Conservation (phyloP, 2,329 filamentous ascomycete genomes). For the Cordyceps tenuipes region DNA sequence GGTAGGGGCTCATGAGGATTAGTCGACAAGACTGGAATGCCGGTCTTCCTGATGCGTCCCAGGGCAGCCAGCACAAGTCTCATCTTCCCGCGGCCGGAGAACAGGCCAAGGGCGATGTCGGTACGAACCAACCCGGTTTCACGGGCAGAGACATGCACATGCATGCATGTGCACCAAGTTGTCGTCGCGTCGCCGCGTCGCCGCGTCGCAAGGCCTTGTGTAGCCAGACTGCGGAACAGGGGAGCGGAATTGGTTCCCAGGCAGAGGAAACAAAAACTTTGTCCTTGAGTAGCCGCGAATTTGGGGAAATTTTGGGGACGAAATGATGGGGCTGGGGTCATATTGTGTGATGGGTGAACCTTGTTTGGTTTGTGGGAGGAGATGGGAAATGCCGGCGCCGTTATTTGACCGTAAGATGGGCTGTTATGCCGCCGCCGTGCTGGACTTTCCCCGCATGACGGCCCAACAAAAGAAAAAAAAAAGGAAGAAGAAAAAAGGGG, state of each 20-base stretch:
- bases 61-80: neutral
- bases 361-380: neutral
- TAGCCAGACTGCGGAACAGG: neutral
- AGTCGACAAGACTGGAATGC: neutral
- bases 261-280: no score
- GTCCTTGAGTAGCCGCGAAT: constrained; percentile 5
- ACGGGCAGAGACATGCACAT: neutral
- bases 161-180: no score
- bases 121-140: neutral
- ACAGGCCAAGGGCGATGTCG: neutral
- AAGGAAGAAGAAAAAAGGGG: neutral
- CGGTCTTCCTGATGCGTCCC: constrained; percentile 1
- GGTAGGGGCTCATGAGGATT: neutral
- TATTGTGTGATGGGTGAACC: neutral
- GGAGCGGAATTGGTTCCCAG: constrained; percentile 6
- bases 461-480: neutral
- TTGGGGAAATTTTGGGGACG: constrained; percentile 5
- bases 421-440: no score
- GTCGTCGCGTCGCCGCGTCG: neutral
- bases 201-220: neutral
- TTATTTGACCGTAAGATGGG: neutral
- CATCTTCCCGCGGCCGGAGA: neutral
- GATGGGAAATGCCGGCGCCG: neutral
- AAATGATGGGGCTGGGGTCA: neutral
- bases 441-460: neutral